Base-by-base conservation (phyloP, 345 rosid species). In the Psidium guajava region DNA sequence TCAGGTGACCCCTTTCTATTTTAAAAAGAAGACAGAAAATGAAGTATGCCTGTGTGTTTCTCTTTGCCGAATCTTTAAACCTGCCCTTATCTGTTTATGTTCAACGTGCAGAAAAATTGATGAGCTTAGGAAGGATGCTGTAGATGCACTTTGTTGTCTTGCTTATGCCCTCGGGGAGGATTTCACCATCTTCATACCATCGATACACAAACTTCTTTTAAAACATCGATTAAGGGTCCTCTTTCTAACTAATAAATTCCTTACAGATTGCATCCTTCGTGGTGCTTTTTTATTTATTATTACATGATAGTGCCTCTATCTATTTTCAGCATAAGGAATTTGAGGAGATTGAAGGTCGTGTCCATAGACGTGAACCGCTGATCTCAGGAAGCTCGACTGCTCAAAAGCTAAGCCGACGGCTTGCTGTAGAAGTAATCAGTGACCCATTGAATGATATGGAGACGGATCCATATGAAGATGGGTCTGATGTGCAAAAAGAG, bases 251-350 rank as follows among this genome's bases (percentile, higher is more conserved):
- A 22, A n/a, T 58, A 44, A 69, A 9, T 83, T 49, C 82, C 56
- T 53, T 53, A 61, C 25, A 73, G 42, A 40, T 64, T 83, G 73
- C 32, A 27, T 27, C 42, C 82, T 55, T 25, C 51, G 81, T 22
- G 54, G 74, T 74, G 61, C 55, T 58, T 80, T 85, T 51, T 32
- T 6, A 15, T 81, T 53, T 42, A 50, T 84, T 84, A 32, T 81
- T 84, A 75, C 49, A 84, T 51, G 54, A 42, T 69, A 52, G 32
- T 59, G 82, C 58, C 69, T 84, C 77, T 52, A 82, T 86, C 42
- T 82, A 50, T 90, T 86, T 90, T 75, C 95, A 96, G 99, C 99
- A 97, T 87, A 96, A 95, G 91, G 99, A 97, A 85, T 97, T 97
- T 89, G 98, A 94, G 88, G 99, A 97, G 90, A 94, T 97, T 88